These are phyloP conservation scores for Fusarium kyushuense DNA, from an alignment of 2,329 filamentous ascomycete species.

Conservation along the genomic window DNA sequence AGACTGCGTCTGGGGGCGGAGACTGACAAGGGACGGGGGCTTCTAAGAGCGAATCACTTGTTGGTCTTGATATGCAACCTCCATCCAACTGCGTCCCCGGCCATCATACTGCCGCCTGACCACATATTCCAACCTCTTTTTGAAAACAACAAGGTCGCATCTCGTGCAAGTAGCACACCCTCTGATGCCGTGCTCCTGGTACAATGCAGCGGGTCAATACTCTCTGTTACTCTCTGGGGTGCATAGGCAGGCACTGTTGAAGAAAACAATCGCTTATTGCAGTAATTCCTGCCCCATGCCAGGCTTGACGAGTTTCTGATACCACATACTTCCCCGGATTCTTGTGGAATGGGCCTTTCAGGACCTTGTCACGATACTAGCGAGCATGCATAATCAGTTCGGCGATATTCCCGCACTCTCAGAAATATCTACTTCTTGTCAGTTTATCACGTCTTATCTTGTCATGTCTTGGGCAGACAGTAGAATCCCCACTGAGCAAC, in stretches of 20 bases:
- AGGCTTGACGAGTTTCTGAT: constrained; percentile 18
- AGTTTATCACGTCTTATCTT: constrained; percentile 7
- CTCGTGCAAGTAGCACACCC: constrained; percentile 17
- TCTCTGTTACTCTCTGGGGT: constrained; percentile 25
- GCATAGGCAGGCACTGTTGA: constrained; percentile 16
- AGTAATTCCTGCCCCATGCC: constrained; percentile 5
- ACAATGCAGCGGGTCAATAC: constrained; percentile 10
- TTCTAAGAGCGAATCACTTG: constrained; percentile 39
- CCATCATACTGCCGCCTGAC: constrained; percentile 47
- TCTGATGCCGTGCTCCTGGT: constrained; percentile 9
- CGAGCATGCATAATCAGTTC: constrained; percentile 6
- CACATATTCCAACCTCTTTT: constrained; percentile 44
- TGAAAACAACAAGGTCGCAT: constrained; percentile 27
- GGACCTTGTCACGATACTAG: constrained; percentile 4
- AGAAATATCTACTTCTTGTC: constrained; percentile 3
- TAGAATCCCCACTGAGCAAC: constrained; percentile 4
- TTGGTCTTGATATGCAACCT: constrained; percentile 29
- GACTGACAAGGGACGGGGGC: constrained; percentile 8
- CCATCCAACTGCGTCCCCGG: constrained; percentile 38
- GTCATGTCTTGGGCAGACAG: constrained; percentile 10
- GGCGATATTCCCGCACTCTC: background rate
- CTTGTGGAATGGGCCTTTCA: constrained; percentile 16
- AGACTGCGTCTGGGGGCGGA: constrained; percentile 41
- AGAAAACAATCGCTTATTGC: constrained; percentile 16
- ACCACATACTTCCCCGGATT: constrained; percentile 26